Evolutionary conservation across 306 rosid species (phyloP), one percentile per base, ranked within the genome.

Genomic region (Trifolium fragiferum): DNA sequence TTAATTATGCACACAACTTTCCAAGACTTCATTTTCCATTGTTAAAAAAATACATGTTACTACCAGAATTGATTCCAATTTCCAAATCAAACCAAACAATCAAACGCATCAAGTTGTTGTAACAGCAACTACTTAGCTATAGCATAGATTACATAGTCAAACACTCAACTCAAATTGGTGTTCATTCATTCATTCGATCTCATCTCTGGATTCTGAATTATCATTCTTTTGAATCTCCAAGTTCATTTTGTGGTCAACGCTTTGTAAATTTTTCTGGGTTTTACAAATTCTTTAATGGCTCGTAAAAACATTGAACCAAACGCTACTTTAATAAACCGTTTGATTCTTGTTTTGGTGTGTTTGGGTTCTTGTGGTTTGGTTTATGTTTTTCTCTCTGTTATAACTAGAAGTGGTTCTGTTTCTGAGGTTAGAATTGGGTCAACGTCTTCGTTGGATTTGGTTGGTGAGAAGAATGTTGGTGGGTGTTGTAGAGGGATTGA

Each of bases 401-500:
- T 86, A 60, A 68, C 25, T 10, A 51, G 72, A 7, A 59, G 67
- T 44, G 44, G 75, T 57, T 71, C 87, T 2, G 71, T 66, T 57
- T 62, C 82, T 0, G 64, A 72, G 18, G 38, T 78, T 13, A 81
- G 41, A 38, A 59, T 9, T 60, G 66, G 66, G 41, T 57, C 50
- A 18, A 64, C 50, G 10, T 37, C 82, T n/a, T 68, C 86, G 0
- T 66, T 68, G 30, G 78, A 50, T 51, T 62, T 80, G 79, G 74
- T 66, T 13, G 82, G 78, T 40, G 80, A 7, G 7, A 82, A 46
- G 32, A 61, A 57, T 32, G 74, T 5, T 1, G 68, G 74, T 21
- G 81, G 82, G 53, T 91, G 98, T 60, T 94, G 97, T 25, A 81
- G 89, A 62, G 98, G 98, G 61, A 75, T 90, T 77, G 90, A 87